Evolutionary conservation across 805 yeast species (phyloP).

Genomic region (Metschnikowia bowlesiae): DNA sequence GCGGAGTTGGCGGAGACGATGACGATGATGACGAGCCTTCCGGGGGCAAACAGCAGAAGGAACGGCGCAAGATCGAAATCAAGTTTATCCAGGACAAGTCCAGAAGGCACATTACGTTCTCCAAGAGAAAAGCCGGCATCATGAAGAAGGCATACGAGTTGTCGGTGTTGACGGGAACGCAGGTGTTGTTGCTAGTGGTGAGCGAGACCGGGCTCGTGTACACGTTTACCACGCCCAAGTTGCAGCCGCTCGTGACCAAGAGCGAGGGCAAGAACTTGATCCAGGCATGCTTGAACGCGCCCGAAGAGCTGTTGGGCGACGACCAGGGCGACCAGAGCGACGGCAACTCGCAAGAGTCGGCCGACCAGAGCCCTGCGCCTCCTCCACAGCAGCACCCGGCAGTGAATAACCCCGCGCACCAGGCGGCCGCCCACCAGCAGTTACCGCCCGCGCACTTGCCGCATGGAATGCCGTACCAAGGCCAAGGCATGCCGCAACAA

Average conservation of each 20-base stretch:
- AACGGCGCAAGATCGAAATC: conserved; percentile 87
- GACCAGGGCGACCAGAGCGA: conserved; percentile 56
- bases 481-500: conserved; percentile 38
- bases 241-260: conserved; percentile 95
- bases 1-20: conserved; percentile 38
- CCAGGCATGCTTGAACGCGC: conserved; percentile 95
- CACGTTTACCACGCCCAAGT: conserved; percentile 97
- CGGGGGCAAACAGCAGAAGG: conserved; percentile 49
- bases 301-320: conserved; percentile 74
- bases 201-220: conserved; percentile 98
- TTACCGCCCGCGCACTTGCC: conserved; percentile 39
- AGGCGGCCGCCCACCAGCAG: conserved; percentile 27
- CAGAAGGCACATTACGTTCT: conserved; percentile 95
- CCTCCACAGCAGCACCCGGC: conserved; percentile 19
- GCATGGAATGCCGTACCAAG: conserved; percentile 44
- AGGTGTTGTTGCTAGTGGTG: conserved; percentile 88
- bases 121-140: conserved; percentile 97
- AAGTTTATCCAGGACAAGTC: conserved; percentile 97
- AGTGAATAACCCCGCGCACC: conserved; percentile 18
- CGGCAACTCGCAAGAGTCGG: conserved; percentile 39
- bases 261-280: conserved; percentile 95
- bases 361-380: conserved; percentile 38
- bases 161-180: conserved; percentile 95
- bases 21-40: conserved; percentile 50
- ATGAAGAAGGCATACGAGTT: conserved; percentile 99